Evolutionary conservation across 352 stramenopile species (phyloP), one percentile per base, ranked within the genome.

Genomic region (Phytophthora cactorum): DNA sequence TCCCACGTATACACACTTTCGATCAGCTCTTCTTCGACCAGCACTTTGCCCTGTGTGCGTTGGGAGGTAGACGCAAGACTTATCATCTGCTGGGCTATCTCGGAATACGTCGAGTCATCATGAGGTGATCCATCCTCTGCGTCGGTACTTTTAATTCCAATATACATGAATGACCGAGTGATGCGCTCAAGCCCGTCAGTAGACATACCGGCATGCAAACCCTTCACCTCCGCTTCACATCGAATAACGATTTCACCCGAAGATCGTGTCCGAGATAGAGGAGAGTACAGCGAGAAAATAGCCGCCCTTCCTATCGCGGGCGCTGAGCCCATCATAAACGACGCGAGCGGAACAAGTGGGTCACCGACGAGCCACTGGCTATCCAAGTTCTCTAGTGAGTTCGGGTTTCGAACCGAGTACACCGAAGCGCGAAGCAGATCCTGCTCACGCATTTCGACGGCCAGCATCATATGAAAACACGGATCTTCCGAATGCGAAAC

Each of bases 1-100:
- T 93, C 84, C 86, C 86, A 96, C 43, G 88, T 96, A 60, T 90
- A 96, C n/a, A 93, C 86, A 57, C 88, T 96, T 63, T 96, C 88
- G 27, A 96, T 87, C 14, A 96, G 62, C 62, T 94, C 88, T 79
- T 96, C 88, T 75, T 96, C 88, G 1, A 93, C 81, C 25, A 96
- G 70, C 41, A 93, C 75, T 66, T 95, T 95, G 10, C 68, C 70
- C 34, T 86, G 77, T 1, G 54, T 60, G 25, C 64, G 59, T 68
- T 84, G 79, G 7, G 77, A 77, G n/a, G 68, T 80, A 0, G 68
- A 67, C 6, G 59, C 69, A 39, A 78, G 59, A 28, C 75, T 66
- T n/a, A 81, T 81, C 63, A 84, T 84, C 28, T 82, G 67, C 27
- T 77, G 73, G 9, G 72, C 77, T 44, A 77, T 73, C 38, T 84